Base-by-base conservation (phyloP, 495 filamentous ascomycete genomes). In the Margaritispora aquatica region DNA sequence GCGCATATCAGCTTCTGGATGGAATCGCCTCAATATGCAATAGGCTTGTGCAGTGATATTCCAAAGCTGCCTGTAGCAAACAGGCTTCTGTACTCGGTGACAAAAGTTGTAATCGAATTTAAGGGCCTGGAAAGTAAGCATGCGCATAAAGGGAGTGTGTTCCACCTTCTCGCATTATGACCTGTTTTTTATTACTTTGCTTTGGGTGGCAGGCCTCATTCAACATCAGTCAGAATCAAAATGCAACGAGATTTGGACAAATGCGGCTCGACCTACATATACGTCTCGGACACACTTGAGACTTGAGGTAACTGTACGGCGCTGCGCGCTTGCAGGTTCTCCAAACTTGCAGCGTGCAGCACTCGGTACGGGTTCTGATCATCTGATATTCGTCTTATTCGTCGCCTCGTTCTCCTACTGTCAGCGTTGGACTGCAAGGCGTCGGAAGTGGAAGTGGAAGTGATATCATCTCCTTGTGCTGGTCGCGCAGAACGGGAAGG, bases 361-460 rank as follows among this genome's bases (percentile, higher is more conserved):
- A 29, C 54, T 57, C 31, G 59, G 59, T 38, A 56, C 24, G 26
- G 26, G 21, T 21, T 49, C 57, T 52, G 53, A 36, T 61, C 59
- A 61, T 50, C 50, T 62, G 60, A 62, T 58, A 38, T 34, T 7
- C 3, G 20, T 20, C 9, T 51, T 13, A 51, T 61, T 61, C 53
- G 59, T 52, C 19, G 19, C 1, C 26, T 55, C 21, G 11, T 15
- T 4, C 1, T 27, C 13, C 36, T 2, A 17, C 38, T n/a, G 19
- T 9, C 38, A 44, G 3, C 38, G n/a, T n/a, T 44, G 15, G 15
- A 17, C 34, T 57, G 53, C 59, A 38, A 22, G 20, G 1, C 7
- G 38, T 44, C 38, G 38, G 38, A 44, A 44, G 19, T 10, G 38
- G 38, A 44, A 44, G 19, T 10, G 38, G 38, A 44, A 44, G 38